Percentiles rank a stretch among this genome's conserved stretches.
phyloP scores from a whole-genome alignment of 306 rosid species.

The Coriaria nepalensis region DNA sequence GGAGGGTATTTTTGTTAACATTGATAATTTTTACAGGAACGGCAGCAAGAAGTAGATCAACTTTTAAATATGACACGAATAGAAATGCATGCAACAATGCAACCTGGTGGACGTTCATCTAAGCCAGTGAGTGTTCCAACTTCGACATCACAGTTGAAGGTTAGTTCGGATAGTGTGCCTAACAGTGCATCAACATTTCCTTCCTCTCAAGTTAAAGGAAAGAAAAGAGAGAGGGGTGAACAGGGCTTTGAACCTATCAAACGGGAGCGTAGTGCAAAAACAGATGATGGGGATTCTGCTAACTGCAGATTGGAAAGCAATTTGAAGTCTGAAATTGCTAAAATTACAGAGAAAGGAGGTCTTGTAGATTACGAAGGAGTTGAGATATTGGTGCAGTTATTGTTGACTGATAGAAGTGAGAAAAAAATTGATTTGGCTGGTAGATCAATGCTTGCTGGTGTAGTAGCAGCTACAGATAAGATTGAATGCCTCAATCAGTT shows the following conservation, averaged over 20 bases:
- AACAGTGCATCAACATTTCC: constrained; percentile 48
- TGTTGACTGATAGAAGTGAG: constrained; percentile 57
- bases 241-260: constrained; percentile 60
- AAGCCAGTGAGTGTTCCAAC: constrained; percentile 67
- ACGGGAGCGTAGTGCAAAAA: constrained; percentile 45
- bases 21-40: constrained; percentile 36
- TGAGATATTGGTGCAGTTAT: constrained; percentile 62
- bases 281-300: constrained; percentile 71
- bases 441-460: constrained; percentile 61
- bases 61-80: constrained; percentile 44
- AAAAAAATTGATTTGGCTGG: constrained; percentile 65
- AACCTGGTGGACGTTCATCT: constrained; percentile 76
- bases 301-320: constrained; percentile 37
- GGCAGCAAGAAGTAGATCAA: constrained; percentile 72
- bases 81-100: constrained; percentile 73
- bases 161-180: constrained; percentile 60
- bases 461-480: constrained; percentile 58
- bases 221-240: constrained; percentile 78
- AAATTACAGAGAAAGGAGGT: constrained; percentile 79
- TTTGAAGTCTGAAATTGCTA: constrained; percentile 61
- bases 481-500: constrained; percentile 62
- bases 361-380: constrained; percentile 67
- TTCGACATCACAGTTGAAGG: constrained; percentile 56
- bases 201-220: constrained; percentile 55
- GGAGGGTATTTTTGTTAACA: background rate